Conservation (phyloP, 164 flowering plant genomes). For the Liriodendron chinense region DNA sequence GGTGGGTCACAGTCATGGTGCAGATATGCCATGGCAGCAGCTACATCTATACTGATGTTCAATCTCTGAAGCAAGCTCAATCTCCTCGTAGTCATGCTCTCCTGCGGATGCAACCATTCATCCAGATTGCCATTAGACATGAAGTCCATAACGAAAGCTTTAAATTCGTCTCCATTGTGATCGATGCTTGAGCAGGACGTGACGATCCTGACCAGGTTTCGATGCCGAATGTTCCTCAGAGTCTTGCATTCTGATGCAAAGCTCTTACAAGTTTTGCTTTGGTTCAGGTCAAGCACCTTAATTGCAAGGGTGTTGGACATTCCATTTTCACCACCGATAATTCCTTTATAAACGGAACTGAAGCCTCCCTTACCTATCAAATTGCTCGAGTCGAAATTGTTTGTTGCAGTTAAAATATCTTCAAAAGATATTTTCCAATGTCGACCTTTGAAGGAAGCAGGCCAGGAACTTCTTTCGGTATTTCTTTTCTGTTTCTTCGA, state of each 20-base stretch:
- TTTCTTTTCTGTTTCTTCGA: neutral
- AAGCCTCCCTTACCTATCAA: constrained; percentile 24
- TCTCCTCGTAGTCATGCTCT: neutral
- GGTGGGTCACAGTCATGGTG: constrained; percentile 11
- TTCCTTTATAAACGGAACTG: constrained; percentile 24
- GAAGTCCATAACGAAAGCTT: constrained; percentile 12
- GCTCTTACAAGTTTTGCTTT: constrained; percentile 16
- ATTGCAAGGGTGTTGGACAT: constrained; percentile 12
- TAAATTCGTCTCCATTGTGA: neutral
- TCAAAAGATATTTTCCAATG: neutral
- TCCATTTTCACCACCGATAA: neutral
- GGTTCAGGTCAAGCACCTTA: constrained; percentile 23
- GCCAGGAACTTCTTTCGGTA: too few species aligned
- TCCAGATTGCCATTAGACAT: constrained; percentile 17
- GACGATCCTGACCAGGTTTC: constrained; percentile 7
- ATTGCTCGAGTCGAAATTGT: constrained; percentile 14
- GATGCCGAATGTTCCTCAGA: constrained; percentile 14
- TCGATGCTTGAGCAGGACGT: constrained; percentile 7
- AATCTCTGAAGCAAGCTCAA: constrained; percentile 1
- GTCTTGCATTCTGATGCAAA: constrained; percentile 24
- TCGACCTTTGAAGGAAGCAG: neutral
- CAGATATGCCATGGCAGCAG: constrained; percentile 9
- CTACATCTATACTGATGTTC: constrained; percentile 6
- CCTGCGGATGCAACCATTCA: neutral
- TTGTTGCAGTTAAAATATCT: constrained; percentile 24